These are phyloP conservation scores for Bretschneidera sinensis DNA, from an alignment of 345 rosid genomes.

Conservation along the genomic window DNA sequence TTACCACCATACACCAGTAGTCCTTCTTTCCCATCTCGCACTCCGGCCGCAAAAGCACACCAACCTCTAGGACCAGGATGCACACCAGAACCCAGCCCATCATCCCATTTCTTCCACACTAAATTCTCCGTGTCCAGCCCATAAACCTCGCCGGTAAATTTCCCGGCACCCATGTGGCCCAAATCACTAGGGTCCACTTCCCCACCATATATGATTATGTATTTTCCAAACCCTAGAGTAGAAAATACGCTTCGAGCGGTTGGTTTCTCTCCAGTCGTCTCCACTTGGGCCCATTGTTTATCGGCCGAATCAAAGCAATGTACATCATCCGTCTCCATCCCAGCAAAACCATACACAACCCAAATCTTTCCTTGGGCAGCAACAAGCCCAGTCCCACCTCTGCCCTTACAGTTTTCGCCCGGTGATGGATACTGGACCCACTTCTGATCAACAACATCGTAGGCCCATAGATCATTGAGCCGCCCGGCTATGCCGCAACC, in stretches of 20 bases:
- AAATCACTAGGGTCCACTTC: conserved; percentile 84
- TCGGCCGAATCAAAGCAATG: conserved; percentile 53
- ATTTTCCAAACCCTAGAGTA: conserved; percentile 44
- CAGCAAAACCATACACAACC: conserved; percentile 85
- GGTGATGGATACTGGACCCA: conserved; percentile 58
- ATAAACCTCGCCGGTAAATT: conserved; percentile 52
- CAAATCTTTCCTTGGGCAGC: conserved; percentile 64
- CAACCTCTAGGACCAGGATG: conserved; percentile 92
- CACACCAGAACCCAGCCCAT: conserved; percentile 30
- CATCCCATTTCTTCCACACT: conserved; percentile 57
- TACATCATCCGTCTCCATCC: conserved; percentile 68
- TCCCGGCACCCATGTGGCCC: conserved; percentile 88
- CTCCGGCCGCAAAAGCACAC: conserved; percentile 69
- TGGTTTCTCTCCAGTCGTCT: conserved; percentile 69
- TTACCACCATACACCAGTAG: conserved; percentile 78
- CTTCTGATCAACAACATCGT: conserved; percentile 46
- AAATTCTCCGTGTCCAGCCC: conserved; percentile 57
- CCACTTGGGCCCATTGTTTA: conserved; percentile 57
- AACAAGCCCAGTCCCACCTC: conserved; percentile 80
- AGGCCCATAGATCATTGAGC: conserved; percentile 84
- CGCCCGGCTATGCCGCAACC: conserved; percentile 79
- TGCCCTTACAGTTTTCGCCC: conserved; percentile 57
- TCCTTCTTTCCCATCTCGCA: conserved; percentile 45
- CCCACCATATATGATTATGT: conserved; percentile 64
- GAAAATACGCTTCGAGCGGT: conserved; percentile 76